Evolutionary conservation across 148 eudicot species (phyloP), one percentile per base, ranked within the genome.

Genomic region (Vaccinium darrowii): DNA sequence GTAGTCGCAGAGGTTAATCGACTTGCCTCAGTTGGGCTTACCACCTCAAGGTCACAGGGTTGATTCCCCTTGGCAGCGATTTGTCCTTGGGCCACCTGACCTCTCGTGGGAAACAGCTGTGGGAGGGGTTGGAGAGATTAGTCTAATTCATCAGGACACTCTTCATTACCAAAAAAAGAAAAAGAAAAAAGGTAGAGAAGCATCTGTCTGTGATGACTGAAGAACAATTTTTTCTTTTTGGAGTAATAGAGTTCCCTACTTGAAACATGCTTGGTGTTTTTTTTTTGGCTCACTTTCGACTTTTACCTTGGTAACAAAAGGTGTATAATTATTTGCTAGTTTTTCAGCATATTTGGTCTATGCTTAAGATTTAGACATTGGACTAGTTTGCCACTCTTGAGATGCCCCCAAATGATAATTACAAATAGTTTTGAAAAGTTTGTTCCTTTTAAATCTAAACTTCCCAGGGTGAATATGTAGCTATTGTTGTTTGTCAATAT

Each of bases 291-390:
- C 57, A 50, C 7, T 77, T 51, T 77, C 14, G 16, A 39, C 54
- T 12, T 27, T 50, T 51, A n/a, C 19, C 30, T 50, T 50, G 30
- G 80, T 77, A 51, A 51, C 58, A 12, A 25, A 50, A 25, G 7
- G 9, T 49, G 16, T 49, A n/a, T 51, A 51, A 50, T 77, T 9
- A 4, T 69, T 27, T 69, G 25, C 23, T 33, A 5, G 2, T 51
- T 50, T 49, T 77, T 51, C 36, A 5, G 33, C 80, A n/a, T 36
- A 77, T 77, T 77, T 77, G 57, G 30, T 77, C 57, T 47, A 77
- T 80, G 50, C 71, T 36, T 58, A 25, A 30, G 27, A 16, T 58
- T 36, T 57, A 33, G 27, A 58, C 53, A 23, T 7, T 50, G 56
- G 30, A 23, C 33, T 77, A 50, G 36, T 57, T 27, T 80, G 69